phyloP scores from a whole-genome alignment of 352 stramenopile species.

The Stramenopiles sp. region DNA sequence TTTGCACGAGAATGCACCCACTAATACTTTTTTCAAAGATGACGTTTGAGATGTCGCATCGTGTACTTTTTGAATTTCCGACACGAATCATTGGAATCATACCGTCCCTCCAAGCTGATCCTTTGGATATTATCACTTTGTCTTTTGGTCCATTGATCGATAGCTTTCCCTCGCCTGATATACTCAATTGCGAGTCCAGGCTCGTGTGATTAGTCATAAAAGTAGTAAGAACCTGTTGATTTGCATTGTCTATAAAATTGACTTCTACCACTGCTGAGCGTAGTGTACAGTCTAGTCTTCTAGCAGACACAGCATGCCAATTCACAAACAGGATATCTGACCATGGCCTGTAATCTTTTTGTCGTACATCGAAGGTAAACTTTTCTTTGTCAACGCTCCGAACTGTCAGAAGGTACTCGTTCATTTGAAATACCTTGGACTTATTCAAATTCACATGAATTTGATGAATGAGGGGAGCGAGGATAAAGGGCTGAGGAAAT shows the following conservation, averaged over 20 bases:
- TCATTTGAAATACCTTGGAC: not conserved
- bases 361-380: not conserved
- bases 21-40: not conserved
- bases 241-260: not conserved
- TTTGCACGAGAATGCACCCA: not conserved
- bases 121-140: not conserved
- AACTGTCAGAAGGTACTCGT: not conserved
- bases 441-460: not conserved
- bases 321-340: not conserved
- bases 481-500: not conserved
- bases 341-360: not conserved
- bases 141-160: not conserved
- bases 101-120: not conserved
- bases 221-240: not conserved
- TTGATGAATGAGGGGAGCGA: not conserved
- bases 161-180: not conserved
- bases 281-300: not conserved
- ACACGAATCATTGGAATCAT: not conserved
- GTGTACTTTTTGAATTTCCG: not conserved
- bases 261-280: not conserved
- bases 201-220: not conserved
- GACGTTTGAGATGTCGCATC: not conserved
- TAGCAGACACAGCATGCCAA: not conserved
- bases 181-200: not conserved
- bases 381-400: not conserved